A percentile compares a stretch with the other conserved stretches of the same genome.
Evolutionary conservation across 2,329 filamentous ascomycete genomes (phyloP).

Genomic region (Hawksworthiomyces lignivorus): DNA sequence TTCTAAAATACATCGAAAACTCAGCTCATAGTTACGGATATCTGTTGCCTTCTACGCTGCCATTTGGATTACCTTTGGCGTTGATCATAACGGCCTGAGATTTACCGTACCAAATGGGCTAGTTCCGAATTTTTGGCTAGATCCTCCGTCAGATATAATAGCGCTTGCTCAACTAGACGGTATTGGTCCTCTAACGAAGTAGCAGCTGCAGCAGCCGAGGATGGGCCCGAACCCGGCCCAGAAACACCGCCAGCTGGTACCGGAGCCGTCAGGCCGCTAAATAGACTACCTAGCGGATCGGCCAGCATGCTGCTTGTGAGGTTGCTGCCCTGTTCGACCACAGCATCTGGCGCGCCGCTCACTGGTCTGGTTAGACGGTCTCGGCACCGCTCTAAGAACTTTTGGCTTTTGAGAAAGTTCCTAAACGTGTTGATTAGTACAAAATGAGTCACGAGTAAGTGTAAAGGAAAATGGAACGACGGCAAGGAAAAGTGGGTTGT

Average conservation of each 20-base stretch:
- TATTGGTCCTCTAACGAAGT: conserved; percentile 17
- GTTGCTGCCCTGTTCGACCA: conserved; percentile 7
- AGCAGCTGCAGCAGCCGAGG: background rate
- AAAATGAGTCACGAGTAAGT: too few species aligned
- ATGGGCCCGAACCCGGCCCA: background rate
- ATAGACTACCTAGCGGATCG: conserved; percentile 14
- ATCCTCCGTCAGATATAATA: conserved; percentile 16
- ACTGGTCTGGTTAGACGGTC: conserved; percentile 10
- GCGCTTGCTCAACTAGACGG: conserved; percentile 16
- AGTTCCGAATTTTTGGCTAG: conserved; percentile 14
- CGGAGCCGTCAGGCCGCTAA: conserved; percentile 9
- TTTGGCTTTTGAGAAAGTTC: conserved; percentile 15
- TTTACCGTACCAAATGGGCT: conserved; percentile 8
- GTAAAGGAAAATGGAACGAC: background rate
- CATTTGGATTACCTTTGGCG: too few species aligned
- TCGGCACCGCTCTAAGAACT: conserved; percentile 16
- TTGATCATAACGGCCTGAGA: too few species aligned
- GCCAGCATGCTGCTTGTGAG: conserved; percentile 8
- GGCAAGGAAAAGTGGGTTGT: background rate
- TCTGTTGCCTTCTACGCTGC: too few species aligned
- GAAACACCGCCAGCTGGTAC: background rate
- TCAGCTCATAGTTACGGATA: too few species aligned
- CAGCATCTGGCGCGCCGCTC: conserved; percentile 3
- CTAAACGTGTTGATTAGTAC: background rate
- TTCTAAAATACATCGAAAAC: too few species aligned